phyloP scores from a whole-genome alignment of 768 basidiomycete genomes.

The Xanthoconium purpureum region DNA sequence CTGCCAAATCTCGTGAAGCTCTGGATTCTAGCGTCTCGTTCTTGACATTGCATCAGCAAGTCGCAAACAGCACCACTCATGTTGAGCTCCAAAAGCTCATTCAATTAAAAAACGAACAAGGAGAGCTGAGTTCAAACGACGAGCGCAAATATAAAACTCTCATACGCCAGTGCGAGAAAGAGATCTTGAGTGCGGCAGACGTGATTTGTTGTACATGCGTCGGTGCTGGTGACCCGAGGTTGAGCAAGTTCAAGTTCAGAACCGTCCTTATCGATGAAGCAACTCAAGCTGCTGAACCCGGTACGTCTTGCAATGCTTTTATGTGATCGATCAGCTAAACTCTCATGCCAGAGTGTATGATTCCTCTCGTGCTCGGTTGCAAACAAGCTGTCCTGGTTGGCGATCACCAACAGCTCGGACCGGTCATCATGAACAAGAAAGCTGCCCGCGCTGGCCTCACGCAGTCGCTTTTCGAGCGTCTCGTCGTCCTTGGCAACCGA shows the following conservation, averaged over 20 bases:
- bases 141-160: slow-evolving; percentile 98
- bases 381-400: slow-evolving; percentile 98
- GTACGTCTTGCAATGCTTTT: slow-evolving; percentile 38
- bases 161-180: slow-evolving; percentile 94
- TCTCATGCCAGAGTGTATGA: slow-evolving; percentile 85
- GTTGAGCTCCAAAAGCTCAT: slow-evolving; percentile 98
- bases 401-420: slow-evolving; percentile 94
- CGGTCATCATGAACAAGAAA: slow-evolving; percentile 99
- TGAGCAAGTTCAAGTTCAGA: slow-evolving; percentile 97
- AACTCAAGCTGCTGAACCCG: slow-evolving; percentile 96
- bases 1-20: slow-evolving; percentile 97
- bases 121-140: slow-evolving; percentile 93
- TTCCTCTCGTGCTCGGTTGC: slow-evolving; percentile 95
- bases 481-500: slow-evolving; percentile 91
- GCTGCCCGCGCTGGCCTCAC: slow-evolving; percentile 98
- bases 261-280: slow-evolving; percentile 99
- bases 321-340: slow-evolving; percentile 7
- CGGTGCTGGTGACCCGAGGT: slow-evolving; percentile 92
- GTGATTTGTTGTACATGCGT: slow-evolving; percentile 99
- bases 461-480: slow-evolving; percentile 96
- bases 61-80: slow-evolving; percentile 93
- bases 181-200: slow-evolving; percentile 91
- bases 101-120: slow-evolving; percentile 95
- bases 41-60: slow-evolving; percentile 95
- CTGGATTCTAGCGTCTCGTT: slow-evolving; percentile 94